Conservation (phyloP, 257 asterid species). For the Jacaranda copaia region DNA sequence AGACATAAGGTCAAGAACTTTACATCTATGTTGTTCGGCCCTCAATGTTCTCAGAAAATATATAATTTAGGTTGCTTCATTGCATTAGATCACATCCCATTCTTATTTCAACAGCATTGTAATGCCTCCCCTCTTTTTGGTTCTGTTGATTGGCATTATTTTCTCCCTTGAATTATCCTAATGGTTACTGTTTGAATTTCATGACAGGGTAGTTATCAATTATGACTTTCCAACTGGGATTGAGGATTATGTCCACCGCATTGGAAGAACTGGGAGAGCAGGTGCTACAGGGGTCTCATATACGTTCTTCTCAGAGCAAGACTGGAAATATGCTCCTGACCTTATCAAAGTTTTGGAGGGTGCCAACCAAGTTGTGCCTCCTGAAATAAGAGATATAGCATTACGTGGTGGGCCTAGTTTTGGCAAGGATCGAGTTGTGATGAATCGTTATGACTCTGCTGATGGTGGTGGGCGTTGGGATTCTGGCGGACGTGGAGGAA, state of each 20-base stretch:
- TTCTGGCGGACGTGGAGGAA: conserved; percentile 78
- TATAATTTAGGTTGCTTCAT: background rate
- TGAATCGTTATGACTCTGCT: conserved; percentile 68
- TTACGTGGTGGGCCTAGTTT: conserved; percentile 78
- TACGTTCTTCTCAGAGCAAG: conserved; percentile 94
- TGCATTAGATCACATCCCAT: background rate
- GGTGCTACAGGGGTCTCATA: conserved; percentile 92
- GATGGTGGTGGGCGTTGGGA: conserved; percentile 78
- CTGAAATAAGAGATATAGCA: conserved; percentile 82
- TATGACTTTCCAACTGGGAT: conserved; percentile 92
- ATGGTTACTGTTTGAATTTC: conserved; percentile 17
- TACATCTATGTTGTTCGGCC: conserved; percentile 6
- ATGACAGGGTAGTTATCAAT: conserved; percentile 81
- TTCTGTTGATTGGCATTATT: background rate
- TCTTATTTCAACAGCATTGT: conserved; percentile 8
- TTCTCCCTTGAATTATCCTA: background rate
- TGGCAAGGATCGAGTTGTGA: conserved; percentile 71
- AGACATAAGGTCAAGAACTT: conserved; percentile 72
- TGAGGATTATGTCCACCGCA: conserved; percentile 97
- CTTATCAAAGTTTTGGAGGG: conserved; percentile 88
- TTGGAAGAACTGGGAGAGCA: conserved; percentile 98
- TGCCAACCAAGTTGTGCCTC: conserved; percentile 94
- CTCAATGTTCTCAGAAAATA: background rate
- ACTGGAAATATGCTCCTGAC: conserved; percentile 91
- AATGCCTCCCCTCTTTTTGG: background rate